These are phyloP conservation scores for Exserohilum turcica DNA, from an alignment of 2,329 filamentous ascomycete species.

Conservation along the genomic window DNA sequence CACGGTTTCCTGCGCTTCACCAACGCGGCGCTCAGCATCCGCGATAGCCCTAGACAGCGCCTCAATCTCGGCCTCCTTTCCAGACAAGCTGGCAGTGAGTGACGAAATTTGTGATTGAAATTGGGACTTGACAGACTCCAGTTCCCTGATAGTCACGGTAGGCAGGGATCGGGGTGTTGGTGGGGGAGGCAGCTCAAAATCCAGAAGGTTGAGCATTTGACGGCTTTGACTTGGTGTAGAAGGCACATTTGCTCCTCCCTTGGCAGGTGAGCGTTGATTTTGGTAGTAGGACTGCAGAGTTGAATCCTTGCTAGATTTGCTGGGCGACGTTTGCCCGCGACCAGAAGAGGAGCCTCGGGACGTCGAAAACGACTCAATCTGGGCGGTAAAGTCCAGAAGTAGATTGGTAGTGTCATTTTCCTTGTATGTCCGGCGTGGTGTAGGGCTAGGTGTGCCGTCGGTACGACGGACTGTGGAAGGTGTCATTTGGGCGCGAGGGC, in stretches of 20 bases:
- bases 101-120: constrained; percentile 93
- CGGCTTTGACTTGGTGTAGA: constrained; percentile 41
- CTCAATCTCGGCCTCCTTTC: constrained; percentile 88
- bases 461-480: constrained; percentile 56
- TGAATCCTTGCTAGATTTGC: constrained; percentile 56
- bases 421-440: constrained; percentile 58
- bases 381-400: constrained; percentile 86
- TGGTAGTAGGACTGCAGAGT: constrained; percentile 53
- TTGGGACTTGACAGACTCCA: constrained; percentile 88
- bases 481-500: constrained; percentile 50
- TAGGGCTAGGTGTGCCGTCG: constrained; percentile 55
- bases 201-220: constrained; percentile 57
- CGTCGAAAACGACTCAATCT: constrained; percentile 62
- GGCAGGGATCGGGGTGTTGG: constrained; percentile 92
- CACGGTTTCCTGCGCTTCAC: constrained; percentile 80
- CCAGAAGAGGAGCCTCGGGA: constrained; percentile 47
- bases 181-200: constrained; percentile 92
- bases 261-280: constrained; percentile 42
- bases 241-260: constrained; percentile 33
- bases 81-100: constrained; percentile 87
- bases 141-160: constrained; percentile 85
- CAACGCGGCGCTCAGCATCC: constrained; percentile 90
- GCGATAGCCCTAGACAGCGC: constrained; percentile 85
- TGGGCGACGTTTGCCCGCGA: constrained; percentile 55
- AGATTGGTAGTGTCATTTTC: constrained; percentile 73